Base-by-base conservation (phyloP, 371 early-diverging fungal genomes). In the Dichotomocladium elegans region DNA sequence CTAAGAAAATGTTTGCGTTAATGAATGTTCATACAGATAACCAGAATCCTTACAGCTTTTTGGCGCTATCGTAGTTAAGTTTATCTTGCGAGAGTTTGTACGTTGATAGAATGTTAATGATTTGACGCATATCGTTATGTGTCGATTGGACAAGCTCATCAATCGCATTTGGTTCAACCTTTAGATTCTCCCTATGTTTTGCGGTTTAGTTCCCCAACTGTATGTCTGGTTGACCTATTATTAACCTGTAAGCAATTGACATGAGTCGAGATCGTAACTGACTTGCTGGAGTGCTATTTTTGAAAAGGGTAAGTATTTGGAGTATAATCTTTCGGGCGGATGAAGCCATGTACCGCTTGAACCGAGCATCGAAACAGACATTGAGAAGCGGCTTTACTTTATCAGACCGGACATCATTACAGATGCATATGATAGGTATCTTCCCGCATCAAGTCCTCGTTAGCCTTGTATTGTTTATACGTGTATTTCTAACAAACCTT, bases 41-140 rank as follows among this genome's bases (percentile, higher is more conserved):
- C n/a, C n/a, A 6, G 0, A 51, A 17, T 14, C 63, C 81, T 61
- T 70, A 86, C 84, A 90, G 70, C 19, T 61, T 64, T 50, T 92
- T 91, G 26, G 93, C 88, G 49, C 93, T 81, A 57, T 95, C 91
- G 57, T 83, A 95, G 26, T 74, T 66, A 84, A 99, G 85, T 1
- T 65, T 67, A 10, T 70, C 61, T 49, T 80, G 67, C 8, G 73
- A 70, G 17, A 95, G 66, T 30, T 89, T 79, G 64, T 91, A 96
- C 7, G 91, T 90, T 3, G 98, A 94, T 43, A 99, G 61, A 50
- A 94, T 82, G 68, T 98, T 99, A 41, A 99, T 80, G 44, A 98
- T 87, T 74, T 99, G 99, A n/a, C 99, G 91, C 55, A 99, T 92
- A 74, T 99, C 99, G 27, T 90, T 89, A 35, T 88, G 82, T 1